Percentiles rank a stretch among this genome's conserved stretches.
Conservation (phyloP, 768 basidiomycete species). For the Pulveroboletus sp. region DNA sequence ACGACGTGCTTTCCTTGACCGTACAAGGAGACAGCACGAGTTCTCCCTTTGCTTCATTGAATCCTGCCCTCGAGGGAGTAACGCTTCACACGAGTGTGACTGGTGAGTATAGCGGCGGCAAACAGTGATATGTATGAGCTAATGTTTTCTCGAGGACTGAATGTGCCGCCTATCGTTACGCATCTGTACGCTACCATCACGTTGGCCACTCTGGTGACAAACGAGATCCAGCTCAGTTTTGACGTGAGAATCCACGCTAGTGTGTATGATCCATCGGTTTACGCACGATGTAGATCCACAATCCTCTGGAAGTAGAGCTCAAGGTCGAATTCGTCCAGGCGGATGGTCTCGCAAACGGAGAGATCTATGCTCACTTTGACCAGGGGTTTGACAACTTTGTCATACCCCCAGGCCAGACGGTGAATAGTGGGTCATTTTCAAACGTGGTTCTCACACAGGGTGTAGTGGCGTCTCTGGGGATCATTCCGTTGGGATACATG, state of each 20-base stretch:
- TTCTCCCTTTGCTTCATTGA: slow-evolving; percentile 61
- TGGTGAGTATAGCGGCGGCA: slow-evolving; percentile 36
- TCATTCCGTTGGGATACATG: slow-evolving; percentile 52
- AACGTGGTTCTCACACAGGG: slow-evolving; percentile 63
- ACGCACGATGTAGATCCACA: slow-evolving; percentile 39
- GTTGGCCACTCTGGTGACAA: slow-evolving; percentile 44
- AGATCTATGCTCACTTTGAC: slow-evolving; percentile 57
- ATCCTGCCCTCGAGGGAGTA: slow-evolving; percentile 53
- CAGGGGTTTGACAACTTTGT: slow-evolving; percentile 54
- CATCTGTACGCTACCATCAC: slow-evolving; percentile 55
- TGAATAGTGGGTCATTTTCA: slow-evolving; percentile 56
- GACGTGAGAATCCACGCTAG: slow-evolving; percentile 39
- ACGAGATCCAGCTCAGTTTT: slow-evolving; percentile 54
- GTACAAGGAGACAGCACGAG: slow-evolving; percentile 60
- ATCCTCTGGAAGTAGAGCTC: slow-evolving; percentile 58
- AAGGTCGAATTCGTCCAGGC: slow-evolving; percentile 56
- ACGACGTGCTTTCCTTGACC: slow-evolving; percentile 43
- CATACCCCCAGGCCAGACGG: slow-evolving; percentile 54
- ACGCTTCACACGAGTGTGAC: slow-evolving; percentile 46
- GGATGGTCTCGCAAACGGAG: slow-evolving; percentile 49
- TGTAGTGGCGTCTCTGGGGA: slow-evolving; percentile 50
- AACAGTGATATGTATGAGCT: neutral
- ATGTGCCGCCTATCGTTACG: slow-evolving; percentile 56
- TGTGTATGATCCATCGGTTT: neutral
- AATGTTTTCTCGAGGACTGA: slow-evolving; percentile 33